Base-by-base conservation (phyloP, 805 yeast species). In the Pichia nanzhaoensis region DNA sequence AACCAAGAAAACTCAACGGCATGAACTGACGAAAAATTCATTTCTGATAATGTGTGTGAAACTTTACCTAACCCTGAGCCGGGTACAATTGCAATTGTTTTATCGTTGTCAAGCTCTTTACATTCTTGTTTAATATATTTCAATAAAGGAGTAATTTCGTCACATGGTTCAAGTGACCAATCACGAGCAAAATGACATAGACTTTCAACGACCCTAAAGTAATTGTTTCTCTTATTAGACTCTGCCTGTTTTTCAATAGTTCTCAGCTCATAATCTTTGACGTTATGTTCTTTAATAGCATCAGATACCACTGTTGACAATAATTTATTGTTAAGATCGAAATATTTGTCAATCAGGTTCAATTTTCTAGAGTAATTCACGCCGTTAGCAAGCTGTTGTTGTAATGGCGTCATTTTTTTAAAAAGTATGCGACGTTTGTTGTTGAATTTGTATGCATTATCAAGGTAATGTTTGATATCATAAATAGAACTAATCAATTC, bases 31-130 rank as follows among this genome's bases (percentile, higher is more conserved):
- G 47, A 21, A 49, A 68, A 73, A 6, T 66, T 55, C 46, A 55
- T 17, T 4, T 14, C 17, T 2, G 79, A 68, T 21, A 87, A 48
- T 48, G 80, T 86, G 57, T 80, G 80, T 1, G 95, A 81, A 0
- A 88, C 65, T 51, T 88, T 68, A 0, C 96, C 96, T 21, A 84
- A 67, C 0, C 98, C 98, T 1, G 93, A 77, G 0, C 98, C 98
- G 0, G 98, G 97, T 1, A 86, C 75, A 4, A 90, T 64, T 0
- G 87, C 71, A 12, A 76, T 63, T 0, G 85, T 75, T 34, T 63
- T 51, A 4, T 52, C 41, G 4, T 45, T 31, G 34, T 59, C 54
- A 1, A 59, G 19, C 3, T 61, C 55, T 2, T 18, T 31, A 18
- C 83, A 58, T 37, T 77, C 77, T 0, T 51, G 39, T 2, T 58